phyloP scores from a whole-genome alignment of 2,329 filamentous ascomycete genomes.

The Epichloe sp. region DNA sequence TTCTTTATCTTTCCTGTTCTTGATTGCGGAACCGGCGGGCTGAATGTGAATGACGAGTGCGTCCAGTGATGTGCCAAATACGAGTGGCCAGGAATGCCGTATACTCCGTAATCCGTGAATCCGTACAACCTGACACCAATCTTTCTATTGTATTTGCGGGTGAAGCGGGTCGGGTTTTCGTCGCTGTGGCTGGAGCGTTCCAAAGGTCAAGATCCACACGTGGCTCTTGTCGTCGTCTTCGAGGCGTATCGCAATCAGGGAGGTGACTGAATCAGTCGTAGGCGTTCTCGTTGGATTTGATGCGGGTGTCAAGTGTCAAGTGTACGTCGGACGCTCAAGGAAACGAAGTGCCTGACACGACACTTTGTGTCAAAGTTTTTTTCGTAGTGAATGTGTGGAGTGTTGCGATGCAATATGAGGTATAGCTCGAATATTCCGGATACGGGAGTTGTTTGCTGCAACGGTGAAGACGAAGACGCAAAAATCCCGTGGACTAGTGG shows the following conservation, averaged over 20 bases:
- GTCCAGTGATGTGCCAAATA: conserved; percentile 2
- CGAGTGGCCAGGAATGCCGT: background rate
- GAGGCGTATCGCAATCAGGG: background rate
- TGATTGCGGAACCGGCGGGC: background rate
- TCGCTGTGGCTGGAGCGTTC: conserved; percentile 7
- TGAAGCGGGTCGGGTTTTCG: background rate
- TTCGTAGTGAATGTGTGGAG: too few relatives aligned
- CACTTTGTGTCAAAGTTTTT: too few relatives aligned
- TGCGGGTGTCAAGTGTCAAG: background rate
- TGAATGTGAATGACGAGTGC: background rate
- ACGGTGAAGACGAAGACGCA: background rate
- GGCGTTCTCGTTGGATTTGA: background rate
- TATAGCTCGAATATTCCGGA: background rate
- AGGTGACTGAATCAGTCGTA: background rate
- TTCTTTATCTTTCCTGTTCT: background rate
- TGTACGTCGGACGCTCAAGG: too few relatives aligned
- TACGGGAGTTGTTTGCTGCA: background rate
- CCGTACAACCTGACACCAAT: background rate
- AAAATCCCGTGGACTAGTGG: background rate
- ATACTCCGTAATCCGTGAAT: too few relatives aligned
- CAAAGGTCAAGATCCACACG: conserved; percentile 4
- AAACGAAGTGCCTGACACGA: too few relatives aligned
- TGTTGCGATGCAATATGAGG: too few relatives aligned
- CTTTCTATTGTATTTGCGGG: background rate
- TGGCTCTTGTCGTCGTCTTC: background rate